phyloP scores from a whole-genome alignment of 2,329 filamentous ascomycete species.

The Cercospora sesami region DNA sequence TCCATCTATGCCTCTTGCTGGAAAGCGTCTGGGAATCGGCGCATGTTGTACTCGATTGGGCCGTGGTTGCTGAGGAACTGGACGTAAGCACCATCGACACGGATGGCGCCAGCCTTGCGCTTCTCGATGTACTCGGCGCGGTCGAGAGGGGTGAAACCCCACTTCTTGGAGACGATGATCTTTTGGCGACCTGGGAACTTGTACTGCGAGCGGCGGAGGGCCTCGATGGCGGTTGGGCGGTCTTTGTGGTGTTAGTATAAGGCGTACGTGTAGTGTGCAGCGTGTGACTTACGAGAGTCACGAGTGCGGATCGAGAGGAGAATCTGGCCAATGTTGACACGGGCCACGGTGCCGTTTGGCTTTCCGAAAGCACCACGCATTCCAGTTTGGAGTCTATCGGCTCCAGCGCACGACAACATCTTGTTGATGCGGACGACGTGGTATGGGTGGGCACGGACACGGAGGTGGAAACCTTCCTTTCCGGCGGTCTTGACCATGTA shows the following conservation, averaged over 20 bases:
- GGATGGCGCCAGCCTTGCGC: slow-evolving; percentile 89
- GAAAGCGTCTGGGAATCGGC: slow-evolving; percentile 93
- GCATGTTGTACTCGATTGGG: slow-evolving; percentile 79
- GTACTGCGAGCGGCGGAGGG: slow-evolving; percentile 98
- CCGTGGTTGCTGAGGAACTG: slow-evolving; percentile 98
- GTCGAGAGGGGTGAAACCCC: slow-evolving; percentile 98
- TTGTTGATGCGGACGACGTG: slow-evolving; percentile 99
- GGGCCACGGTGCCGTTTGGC: slow-evolving; percentile 97
- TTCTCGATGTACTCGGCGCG: slow-evolving; percentile 96
- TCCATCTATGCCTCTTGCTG: slow-evolving; percentile 40
- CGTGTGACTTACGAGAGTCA: slow-evolving; percentile 71
- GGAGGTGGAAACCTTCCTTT: slow-evolving; percentile 71
- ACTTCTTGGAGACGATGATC: slow-evolving; percentile 99
- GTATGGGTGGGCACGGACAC: slow-evolving; percentile 90
- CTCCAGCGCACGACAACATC: slow-evolving; percentile 99
- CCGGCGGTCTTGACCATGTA: slow-evolving; percentile 69
- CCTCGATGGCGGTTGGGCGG: slow-evolving; percentile 92
- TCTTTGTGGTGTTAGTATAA: slow-evolving; percentile 51
- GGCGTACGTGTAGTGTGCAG: neutral
- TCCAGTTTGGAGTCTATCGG: slow-evolving; percentile 99
- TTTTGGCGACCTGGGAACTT: slow-evolving; percentile 99
- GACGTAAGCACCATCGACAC: slow-evolving; percentile 98
- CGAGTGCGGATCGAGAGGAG: slow-evolving; percentile 95
- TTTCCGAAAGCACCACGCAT: slow-evolving; percentile 99
- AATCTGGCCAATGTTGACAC: slow-evolving; percentile 99